Percentiles rank a stretch among this genome's conserved stretches.
phyloP scores from a whole-genome alignment of 345 rosid genomes.

The Brassica carinata region DNA sequence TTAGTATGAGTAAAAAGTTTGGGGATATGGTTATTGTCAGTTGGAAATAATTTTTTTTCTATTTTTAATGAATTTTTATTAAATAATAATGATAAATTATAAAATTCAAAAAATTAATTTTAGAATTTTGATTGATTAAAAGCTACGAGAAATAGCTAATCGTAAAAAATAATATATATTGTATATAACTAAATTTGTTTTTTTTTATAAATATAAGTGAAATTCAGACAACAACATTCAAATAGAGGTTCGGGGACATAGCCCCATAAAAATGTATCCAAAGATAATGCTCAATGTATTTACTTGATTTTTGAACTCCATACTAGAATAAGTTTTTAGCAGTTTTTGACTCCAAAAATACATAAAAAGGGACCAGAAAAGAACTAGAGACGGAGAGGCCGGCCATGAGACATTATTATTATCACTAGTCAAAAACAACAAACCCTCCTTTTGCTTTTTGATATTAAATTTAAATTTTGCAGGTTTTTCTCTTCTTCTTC shows the following conservation, averaged over 20 bases:
- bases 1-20: too few relatives aligned
- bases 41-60: too few relatives aligned
- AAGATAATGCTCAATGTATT: neutral
- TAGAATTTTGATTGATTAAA: too few relatives aligned
- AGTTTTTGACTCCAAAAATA: neutral
- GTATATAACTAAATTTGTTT: too few relatives aligned
- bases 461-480: slow-evolving; percentile 10
- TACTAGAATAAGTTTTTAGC: too few relatives aligned
- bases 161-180: too few relatives aligned
- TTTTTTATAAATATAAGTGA: too few relatives aligned
- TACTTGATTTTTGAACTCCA: neutral
- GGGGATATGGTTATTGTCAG: too few relatives aligned
- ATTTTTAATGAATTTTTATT: too few relatives aligned
- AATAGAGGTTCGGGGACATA: neutral
- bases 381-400: slow-evolving; percentile 18
- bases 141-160: too few relatives aligned
- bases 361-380: slow-evolving; percentile 34
- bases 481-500: slow-evolving; percentile 41
- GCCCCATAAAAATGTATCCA: neutral
- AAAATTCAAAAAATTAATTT: too few relatives aligned
- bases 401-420: slow-evolving; percentile 37
- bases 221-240: neutral
- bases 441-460: neutral
- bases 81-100: too few relatives aligned
- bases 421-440: slow-evolving; percentile 40